Base-by-base conservation (phyloP, 805 yeast genomes). In the Allodekkera sacchari region DNA sequence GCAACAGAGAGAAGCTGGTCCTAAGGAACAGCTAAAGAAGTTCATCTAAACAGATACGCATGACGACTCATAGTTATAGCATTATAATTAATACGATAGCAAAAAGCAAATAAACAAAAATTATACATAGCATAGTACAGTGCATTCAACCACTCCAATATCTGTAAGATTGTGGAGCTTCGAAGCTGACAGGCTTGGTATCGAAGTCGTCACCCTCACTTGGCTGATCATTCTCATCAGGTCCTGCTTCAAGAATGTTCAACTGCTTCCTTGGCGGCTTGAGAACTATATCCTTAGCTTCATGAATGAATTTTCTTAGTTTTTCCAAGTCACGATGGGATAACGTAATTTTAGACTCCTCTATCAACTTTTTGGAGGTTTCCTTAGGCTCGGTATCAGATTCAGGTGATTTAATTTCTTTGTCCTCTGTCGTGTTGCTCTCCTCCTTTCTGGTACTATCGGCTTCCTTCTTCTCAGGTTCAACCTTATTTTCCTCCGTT, bases 121-220 rank as follows among this genome's bases (percentile, higher is more conserved):
- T 6, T 15, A 24, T 16, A 24, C 12, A 18, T 17, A 18, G 18
- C 12, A 14, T 14, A 26, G 14, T 14, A 17, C 14, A 26, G 20
- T 15, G n/a, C 14, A 11, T 22, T 27, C 44, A 71, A 28, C 79
- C 81, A 27, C 77, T 68, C 83, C 83, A 77, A 47, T 72, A 76
- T 43, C 80, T 69, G 45, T 75, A 77, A 28, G 69, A 55, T 45
- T 72, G 77, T 6, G 83, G 82, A 17, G 76, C 63, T 36, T 73
- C 78, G 28, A 68, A 59, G 35, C 81, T 73, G 16, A 74, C 63
- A 3, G 83, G 83, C 42, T 68, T 66, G 10, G 25, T 18, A 11
- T 11, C 22, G 5, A 31, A 7, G 26, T 59, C 67, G 15, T 52
- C 63, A n/a, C 45, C 48, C 9, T 32, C 29, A 5, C 22, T 12